Evolutionary conservation across 176 grass and related monocot genomes (phyloP).

Genomic region (Carex cristatella): DNA sequence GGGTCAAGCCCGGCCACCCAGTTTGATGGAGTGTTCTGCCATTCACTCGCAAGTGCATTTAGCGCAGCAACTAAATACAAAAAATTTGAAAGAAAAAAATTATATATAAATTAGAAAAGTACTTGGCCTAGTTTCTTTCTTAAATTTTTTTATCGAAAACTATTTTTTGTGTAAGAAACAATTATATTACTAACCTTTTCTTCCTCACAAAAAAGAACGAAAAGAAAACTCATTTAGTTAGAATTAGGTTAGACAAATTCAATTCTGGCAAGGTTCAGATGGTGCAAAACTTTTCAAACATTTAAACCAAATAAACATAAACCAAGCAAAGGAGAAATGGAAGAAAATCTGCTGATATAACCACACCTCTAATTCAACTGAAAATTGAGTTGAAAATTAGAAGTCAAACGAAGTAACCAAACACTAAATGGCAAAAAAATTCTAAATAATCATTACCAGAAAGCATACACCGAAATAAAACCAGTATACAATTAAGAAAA

Average conservation of each 20-base stretch:
- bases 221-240: neutral
- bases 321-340: neutral
- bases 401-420: neutral
- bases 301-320: neutral
- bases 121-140: neutral
- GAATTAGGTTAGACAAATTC: neutral
- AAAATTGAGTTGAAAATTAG: neutral
- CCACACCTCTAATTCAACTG: neutral
- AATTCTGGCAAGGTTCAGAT: neutral
- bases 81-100: neutral
- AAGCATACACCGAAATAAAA: neutral
- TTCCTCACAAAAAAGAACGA: neutral
- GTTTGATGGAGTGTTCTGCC: slow-evolving; percentile 49
- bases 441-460: neutral
- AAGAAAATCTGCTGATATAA: neutral
- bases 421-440: neutral
- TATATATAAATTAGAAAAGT: neutral
- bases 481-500: neutral
- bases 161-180: neutral
- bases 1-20: slow-evolving; percentile 58
- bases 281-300: too few relatives aligned
- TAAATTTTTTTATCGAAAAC: neutral
- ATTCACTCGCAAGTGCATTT: slow-evolving; percentile 26
- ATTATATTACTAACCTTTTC: neutral
- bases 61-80: slow-evolving; percentile 44